Conservation (phyloP, 805 yeast species). For the Wickerhamomyces rabaulensis region DNA sequence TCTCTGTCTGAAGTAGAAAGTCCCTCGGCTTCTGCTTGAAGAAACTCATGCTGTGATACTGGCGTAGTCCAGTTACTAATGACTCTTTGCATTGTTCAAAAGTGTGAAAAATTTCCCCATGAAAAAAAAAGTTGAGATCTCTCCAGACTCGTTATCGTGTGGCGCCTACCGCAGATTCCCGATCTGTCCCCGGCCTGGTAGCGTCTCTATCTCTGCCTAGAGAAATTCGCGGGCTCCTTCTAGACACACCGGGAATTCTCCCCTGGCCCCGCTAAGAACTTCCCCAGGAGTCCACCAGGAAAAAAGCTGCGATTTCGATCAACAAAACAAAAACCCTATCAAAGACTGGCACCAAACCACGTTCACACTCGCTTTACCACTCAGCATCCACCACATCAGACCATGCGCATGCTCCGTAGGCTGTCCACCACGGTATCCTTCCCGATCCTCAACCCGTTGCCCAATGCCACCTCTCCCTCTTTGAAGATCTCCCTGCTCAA, state of each 20-base stretch:
- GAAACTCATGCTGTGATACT: background rate
- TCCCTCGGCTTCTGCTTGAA: background rate
- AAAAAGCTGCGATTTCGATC: too few relatives aligned
- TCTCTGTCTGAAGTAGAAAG: background rate
- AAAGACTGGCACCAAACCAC: background rate
- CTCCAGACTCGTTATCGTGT: too few relatives aligned
- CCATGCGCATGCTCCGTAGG: background rate
- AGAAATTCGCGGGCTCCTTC: background rate
- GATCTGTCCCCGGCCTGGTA: background rate
- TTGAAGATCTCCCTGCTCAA: slow-evolving; percentile 31
- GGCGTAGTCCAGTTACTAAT: too few relatives aligned
- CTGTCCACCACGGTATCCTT: slow-evolving; percentile 19
- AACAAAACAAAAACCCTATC: too few relatives aligned
- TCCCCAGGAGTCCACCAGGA: background rate
- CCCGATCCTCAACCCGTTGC: slow-evolving; percentile 7
- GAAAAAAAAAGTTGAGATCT: too few relatives aligned
- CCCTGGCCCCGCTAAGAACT: background rate
- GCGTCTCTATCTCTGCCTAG: background rate
- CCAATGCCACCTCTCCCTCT: slow-evolving; percentile 6
- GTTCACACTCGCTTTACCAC: background rate
- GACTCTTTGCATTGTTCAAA: too few relatives aligned
- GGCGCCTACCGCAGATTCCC: too few relatives aligned
- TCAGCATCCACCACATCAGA: too few relatives aligned
- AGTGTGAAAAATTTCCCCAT: too few relatives aligned
- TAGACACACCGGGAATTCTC: too few relatives aligned